Evolutionary conservation across 768 basidiomycete species (phyloP).

Genomic region (Phallus indusiatus): DNA sequence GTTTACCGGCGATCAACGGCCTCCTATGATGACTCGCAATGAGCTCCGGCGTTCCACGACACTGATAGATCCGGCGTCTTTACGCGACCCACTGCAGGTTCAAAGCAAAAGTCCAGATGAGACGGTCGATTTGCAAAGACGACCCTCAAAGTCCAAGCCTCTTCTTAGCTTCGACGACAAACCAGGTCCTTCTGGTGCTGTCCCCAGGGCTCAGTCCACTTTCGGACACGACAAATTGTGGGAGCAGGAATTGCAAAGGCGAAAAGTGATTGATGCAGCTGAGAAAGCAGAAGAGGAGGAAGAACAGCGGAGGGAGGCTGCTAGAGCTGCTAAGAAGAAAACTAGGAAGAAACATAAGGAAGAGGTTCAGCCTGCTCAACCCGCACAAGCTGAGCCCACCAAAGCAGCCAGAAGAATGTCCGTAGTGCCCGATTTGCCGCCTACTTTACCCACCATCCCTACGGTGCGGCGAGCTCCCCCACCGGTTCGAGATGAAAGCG

Average conservation of each 20-base stretch:
- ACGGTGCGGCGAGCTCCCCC: constrained; percentile 23
- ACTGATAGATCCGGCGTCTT: constrained; percentile 60
- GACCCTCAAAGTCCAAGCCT: constrained; percentile 50
- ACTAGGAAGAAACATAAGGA: constrained; percentile 26
- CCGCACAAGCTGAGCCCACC: too few species aligned
- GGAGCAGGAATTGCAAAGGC: constrained; percentile 79
- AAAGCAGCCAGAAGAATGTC: too few species aligned
- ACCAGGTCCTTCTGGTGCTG: constrained; percentile 20
- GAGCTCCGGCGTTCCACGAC: constrained; percentile 48
- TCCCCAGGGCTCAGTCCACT: constrained; percentile 58
- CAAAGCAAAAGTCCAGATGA: background rate
- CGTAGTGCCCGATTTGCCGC: constrained; percentile 12
- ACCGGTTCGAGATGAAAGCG: constrained; percentile 21
- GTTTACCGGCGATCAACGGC: constrained; percentile 80
- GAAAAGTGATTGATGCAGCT: constrained; percentile 63
- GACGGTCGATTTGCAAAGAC: constrained; percentile 34
- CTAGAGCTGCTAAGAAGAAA: constrained; percentile 31
- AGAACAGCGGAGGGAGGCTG: constrained; percentile 35
- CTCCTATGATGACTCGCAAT: constrained; percentile 86
- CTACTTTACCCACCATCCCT: constrained; percentile 27
- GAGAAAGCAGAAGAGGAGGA: constrained; percentile 55
- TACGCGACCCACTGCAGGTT: constrained; percentile 37
- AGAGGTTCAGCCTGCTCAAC: constrained; percentile 22
- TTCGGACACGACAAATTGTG: constrained; percentile 92
- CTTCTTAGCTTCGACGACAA: constrained; percentile 56